Evolutionary conservation across 176 grass and related monocot species (phyloP), one percentile per base, ranked within the genome.

Genomic region (Bothriochloa decipiens): DNA sequence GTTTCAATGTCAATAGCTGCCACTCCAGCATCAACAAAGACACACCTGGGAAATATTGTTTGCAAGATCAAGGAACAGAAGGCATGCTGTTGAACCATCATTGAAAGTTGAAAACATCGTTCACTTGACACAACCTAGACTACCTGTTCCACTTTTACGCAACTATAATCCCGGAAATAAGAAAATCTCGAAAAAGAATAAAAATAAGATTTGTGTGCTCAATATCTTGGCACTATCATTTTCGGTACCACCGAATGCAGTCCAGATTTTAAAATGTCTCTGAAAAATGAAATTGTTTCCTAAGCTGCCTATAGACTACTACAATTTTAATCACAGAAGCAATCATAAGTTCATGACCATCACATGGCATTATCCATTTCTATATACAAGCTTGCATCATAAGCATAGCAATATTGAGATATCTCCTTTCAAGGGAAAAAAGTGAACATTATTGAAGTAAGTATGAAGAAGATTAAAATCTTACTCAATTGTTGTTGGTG

Each of bases 401-500:
- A 74, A 45, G 43, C 25, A 68, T 29, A 83, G 42, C 33, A 35
- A 14, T 90, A 78, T 65, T 83, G 57, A 66, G 45, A 72, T 57
- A 77, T 26, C 25, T 39, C 3, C 45, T 83, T 58, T 58, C 10
- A 85, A 76, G 74, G 39, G 68, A 7, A 84, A 41, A 72, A 86
- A 65, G 18, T 3, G 83, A 66, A 76, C 61, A 80, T 41, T 80
- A 80, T 64, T 50, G 55, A 73, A 68, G 16, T 42, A 71, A n/a
- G n/a, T n/a, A n/a, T n/a, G 45, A 33, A 87, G 52, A 68, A 83
- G 77, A 60, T 33, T 20, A 84, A 70, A 77, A 86, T 72, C 96
- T 95, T 99, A 96, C 96, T 99, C 96, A 4, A 99, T 96, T 61
- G 96, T 98, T 84, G 96, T 99, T 26, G 96, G 96, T 78, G 96